phyloP scores from a whole-genome alignment of 2,329 filamentous ascomycete genomes.

The Drechmeria coniospora region DNA sequence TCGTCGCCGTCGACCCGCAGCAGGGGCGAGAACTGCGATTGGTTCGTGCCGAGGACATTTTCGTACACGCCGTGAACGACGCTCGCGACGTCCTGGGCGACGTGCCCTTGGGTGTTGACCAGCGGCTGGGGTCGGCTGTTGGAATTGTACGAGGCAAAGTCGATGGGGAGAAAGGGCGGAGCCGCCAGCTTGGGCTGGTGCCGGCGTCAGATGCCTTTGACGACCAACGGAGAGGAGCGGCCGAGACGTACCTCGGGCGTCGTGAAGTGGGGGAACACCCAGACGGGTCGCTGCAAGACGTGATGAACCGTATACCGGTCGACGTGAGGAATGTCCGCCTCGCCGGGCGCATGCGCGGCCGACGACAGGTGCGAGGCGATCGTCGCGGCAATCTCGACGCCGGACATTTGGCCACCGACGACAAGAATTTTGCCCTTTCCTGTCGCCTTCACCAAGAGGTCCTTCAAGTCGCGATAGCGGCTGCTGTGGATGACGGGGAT shows the following conservation, averaged over 20 bases:
- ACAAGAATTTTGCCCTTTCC: slow-evolving; percentile 49
- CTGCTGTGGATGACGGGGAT: slow-evolving; percentile 54
- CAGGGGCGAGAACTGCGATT: slow-evolving; percentile 31
- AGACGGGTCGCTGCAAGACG: slow-evolving; percentile 52
- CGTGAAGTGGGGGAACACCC: slow-evolving; percentile 50
- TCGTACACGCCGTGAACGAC: slow-evolving; percentile 36
- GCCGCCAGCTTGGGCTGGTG: too few species aligned
- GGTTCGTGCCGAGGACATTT: slow-evolving; percentile 34
- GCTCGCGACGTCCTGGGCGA: slow-evolving; percentile 41
- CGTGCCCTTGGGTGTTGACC: slow-evolving; percentile 47
- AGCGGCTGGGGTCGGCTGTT: slow-evolving; percentile 44
- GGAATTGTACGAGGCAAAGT: slow-evolving; percentile 58
- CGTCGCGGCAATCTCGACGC: slow-evolving; percentile 59
- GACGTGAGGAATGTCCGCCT: slow-evolving; percentile 22
- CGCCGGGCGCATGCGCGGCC: slow-evolving; percentile 34
- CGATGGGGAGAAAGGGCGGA: slow-evolving; percentile 54
- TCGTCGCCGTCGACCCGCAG: slow-evolving; percentile 23
- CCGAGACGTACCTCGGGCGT: slow-evolving; percentile 27
- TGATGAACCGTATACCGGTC: slow-evolving; percentile 49
- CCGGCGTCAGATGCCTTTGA: slow-evolving; percentile 27
- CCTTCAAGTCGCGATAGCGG: slow-evolving; percentile 39
- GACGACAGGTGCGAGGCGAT: slow-evolving; percentile 59
- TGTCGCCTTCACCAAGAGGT: slow-evolving; percentile 23
- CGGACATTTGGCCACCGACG: slow-evolving; percentile 71
- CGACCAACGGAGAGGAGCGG: neutral